Percentiles rank a stretch among this genome's conserved stretches.
Evolutionary conservation across 768 basidiomycete species (phyloP).

Genomic region (Kwoniella shandongensis): DNA sequence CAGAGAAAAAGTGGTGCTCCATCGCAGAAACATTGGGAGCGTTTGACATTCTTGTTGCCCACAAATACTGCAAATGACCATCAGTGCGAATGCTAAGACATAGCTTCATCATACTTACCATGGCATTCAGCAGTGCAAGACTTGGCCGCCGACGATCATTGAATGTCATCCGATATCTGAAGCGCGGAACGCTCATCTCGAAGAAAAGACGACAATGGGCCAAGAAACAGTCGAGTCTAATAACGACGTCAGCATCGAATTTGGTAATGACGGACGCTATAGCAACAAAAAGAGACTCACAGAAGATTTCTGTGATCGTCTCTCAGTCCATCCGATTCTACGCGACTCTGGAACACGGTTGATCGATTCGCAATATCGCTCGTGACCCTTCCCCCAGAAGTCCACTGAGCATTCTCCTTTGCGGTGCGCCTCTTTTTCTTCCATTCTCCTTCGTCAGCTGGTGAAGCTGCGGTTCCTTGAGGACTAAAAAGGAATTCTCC

Average conservation of each 20-base stretch:
- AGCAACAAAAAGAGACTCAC: constrained; percentile 19
- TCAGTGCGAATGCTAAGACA: background rate
- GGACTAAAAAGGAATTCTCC: constrained; percentile 44
- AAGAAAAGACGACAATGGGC: constrained; percentile 41
- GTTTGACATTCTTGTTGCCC: constrained; percentile 41
- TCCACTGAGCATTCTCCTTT: constrained; percentile 14
- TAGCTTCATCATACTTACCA: constrained; percentile 23
- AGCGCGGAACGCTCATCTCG: constrained; percentile 45
- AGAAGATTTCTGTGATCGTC: constrained; percentile 30
- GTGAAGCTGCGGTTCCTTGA: background rate
- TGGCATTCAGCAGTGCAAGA: constrained; percentile 39
- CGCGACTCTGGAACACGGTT: constrained; percentile 6
- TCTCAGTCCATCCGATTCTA: constrained; percentile 36
- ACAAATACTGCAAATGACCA: constrained; percentile 35
- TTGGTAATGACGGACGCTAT: background rate
- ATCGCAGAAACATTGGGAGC: constrained; percentile 24
- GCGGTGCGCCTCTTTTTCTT: constrained; percentile 14
- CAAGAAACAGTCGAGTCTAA: constrained; percentile 37
- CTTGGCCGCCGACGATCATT: constrained; percentile 37
- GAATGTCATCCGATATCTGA: constrained; percentile 38
- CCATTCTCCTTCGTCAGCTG: constrained; percentile 4
- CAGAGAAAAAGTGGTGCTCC: constrained; percentile 33
- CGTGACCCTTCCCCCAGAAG: background rate
- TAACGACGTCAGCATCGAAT: background rate
- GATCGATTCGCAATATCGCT: constrained; percentile 2